Conservation (phyloP, 805 yeast species). For the Candida hispaniensis region DNA sequence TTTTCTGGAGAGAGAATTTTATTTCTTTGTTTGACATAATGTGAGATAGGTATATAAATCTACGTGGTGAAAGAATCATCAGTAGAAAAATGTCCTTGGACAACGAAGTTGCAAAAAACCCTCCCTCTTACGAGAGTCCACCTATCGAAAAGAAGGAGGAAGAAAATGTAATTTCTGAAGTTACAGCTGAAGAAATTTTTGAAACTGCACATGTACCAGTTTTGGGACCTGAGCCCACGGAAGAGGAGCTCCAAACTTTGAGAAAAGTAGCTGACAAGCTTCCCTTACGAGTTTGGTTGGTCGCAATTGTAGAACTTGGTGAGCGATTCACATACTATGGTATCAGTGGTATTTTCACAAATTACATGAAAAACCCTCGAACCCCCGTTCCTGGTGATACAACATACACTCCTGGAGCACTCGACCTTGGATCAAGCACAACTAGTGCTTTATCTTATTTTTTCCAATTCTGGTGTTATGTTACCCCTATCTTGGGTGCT, state of each 20-base stretch:
- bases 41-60: too few species aligned
- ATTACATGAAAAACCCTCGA: conserved; percentile 48
- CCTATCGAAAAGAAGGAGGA: too few species aligned
- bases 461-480: conserved; percentile 71
- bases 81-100: too few species aligned
- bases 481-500: conserved; percentile 71
- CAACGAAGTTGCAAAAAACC: too few species aligned
- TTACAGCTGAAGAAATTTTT: too few species aligned
- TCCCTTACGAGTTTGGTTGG: conserved; percentile 49
- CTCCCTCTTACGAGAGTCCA: too few species aligned
- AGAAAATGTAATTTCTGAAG: too few species aligned
- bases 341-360: conserved; percentile 62
- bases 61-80: too few species aligned
- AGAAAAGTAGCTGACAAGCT: conserved; percentile 43
- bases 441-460: conserved; percentile 66
- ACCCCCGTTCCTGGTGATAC: conserved; percentile 17
- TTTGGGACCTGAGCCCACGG: conserved; percentile 36
- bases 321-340: conserved; percentile 80
- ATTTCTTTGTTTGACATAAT: too few species aligned
- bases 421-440: conserved; percentile 47
- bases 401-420: conserved; percentile 39
- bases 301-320: conserved; percentile 63
- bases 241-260: conserved; percentile 41
- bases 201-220: too few species aligned
- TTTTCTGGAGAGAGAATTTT: too few species aligned